Base-by-base conservation (phyloP, 371 early-diverging fungal genomes). In the Mortierella sp. region DNA sequence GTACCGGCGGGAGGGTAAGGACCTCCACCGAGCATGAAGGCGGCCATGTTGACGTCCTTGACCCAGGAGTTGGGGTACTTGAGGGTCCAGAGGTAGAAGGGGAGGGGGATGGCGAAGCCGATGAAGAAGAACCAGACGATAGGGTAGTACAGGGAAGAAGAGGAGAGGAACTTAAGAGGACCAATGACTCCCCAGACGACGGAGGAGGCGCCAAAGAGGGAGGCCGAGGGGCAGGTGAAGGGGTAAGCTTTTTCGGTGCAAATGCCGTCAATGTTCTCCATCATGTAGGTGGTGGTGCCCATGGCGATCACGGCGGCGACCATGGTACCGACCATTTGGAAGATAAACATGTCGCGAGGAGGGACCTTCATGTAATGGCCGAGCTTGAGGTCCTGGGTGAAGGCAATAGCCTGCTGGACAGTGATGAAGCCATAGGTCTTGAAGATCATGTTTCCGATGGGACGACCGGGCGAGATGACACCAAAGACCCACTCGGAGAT, bases 111-210 rank as follows among this genome's bases (percentile, higher is more conserved):
- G 42, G 94, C 31, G 26, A 91, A 88, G 9, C 95, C 95, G 58
- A 92, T 73, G 34, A 93, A 79, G 81, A 94, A 93, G 82, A 91
- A 84, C 87, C 91, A 93, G 14, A 91, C 81, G 34, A 92, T 78
- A 2, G 91, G 87, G 77, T 92, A 91, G 89, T 96, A 96, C 26
- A 89, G 80, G 8, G 94, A 92, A 3, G 81, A 89, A 1, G 90
- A 88, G 10, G 95, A 92, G 82, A 95, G 95, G 92, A 95, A 93
- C 65, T 88, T 90, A 31, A 88, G 74, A 16, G 97, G 96, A 13
- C 96, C 96, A n/a, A 96, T 90, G 5, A 94, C 91, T 72, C 96
- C 96, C 83, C 94, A 96, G 42, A 89, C 83, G 52, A 90, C 87
- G 9, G 89, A 83, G 6, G 89, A 87, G n/a, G 87, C 85, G 72